A percentile compares a stretch with the other conserved stretches of the same genome.
Evolutionary conservation across 129 eudicot genomes (phyloP).

Genomic region (Artemisia tridentata): DNA sequence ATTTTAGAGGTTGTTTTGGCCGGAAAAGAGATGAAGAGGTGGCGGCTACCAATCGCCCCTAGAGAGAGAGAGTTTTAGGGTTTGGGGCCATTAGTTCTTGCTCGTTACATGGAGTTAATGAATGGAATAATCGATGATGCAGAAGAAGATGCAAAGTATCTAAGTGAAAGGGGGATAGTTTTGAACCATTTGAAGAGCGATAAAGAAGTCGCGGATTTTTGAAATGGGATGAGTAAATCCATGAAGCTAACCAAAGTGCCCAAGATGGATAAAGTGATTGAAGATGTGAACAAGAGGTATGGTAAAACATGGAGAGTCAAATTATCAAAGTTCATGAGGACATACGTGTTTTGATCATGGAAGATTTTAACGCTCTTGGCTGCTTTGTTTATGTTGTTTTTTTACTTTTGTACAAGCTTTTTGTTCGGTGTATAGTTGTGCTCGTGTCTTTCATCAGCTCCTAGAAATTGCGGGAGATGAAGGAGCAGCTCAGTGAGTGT

Average conservation of each 20-base stretch:
- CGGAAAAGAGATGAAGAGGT: too few species aligned
- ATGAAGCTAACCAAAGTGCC: slow-evolving; percentile 55
- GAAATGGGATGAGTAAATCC: slow-evolving; percentile 73
- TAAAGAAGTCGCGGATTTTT: slow-evolving; percentile 57
- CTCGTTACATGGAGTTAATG: slow-evolving; percentile 68
- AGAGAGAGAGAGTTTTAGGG: too few species aligned
- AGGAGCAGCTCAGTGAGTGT: background rate
- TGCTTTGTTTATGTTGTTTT: slow-evolving; percentile 37
- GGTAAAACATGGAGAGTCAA: slow-evolving; percentile 53
- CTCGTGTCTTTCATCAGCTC: slow-evolving; percentile 24
- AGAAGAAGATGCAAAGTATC: slow-evolving; percentile 46
- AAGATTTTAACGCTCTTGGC: slow-evolving; percentile 45
- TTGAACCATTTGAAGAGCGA: slow-evolving; percentile 55
- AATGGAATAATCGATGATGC: slow-evolving; percentile 73
- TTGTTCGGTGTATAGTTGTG: slow-evolving; percentile 41
- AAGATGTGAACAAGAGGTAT: slow-evolving; percentile 55
- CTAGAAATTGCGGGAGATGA: slow-evolving; percentile 20
- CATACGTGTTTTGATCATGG: slow-evolving; percentile 55
- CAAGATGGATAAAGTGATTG: slow-evolving; percentile 52
- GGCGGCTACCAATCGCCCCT: too few species aligned
- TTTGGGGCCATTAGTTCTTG: slow-evolving; percentile 52
- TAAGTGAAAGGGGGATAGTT: slow-evolving; percentile 49
- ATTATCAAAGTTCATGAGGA: slow-evolving; percentile 34
- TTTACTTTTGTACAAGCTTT: slow-evolving; percentile 48
- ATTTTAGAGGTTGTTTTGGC: too few species aligned